Evolutionary conservation across 495 filamentous ascomycete genomes (phyloP), one percentile per base, ranked within the genome.

Genomic region (Daldinia loculata): DNA sequence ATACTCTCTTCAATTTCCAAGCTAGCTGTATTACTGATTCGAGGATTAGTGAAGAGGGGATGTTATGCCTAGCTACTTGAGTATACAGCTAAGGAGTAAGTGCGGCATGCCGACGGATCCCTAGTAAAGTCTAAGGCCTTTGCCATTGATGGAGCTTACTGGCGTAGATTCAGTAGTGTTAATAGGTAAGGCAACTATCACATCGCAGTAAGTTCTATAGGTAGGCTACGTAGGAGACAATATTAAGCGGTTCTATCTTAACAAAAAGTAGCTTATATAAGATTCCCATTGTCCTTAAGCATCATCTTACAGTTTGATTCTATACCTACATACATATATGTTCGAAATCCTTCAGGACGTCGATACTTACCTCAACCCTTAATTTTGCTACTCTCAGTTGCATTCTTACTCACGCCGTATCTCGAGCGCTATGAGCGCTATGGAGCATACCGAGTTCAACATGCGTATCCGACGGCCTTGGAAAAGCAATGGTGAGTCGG

Each of bases 361-460:
- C 9, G 26, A 26, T 39, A 19, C 6, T 43, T 8, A 9, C 24
- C 45, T 1, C 22, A 29, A 3, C 5, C 6, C 43, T 43, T 41
- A 15, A 59, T 41, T 29, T 30, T 14, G 15, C 6, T 22, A n/a
- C 12, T 38, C 24, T 39, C 34, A 15, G 9, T 12, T 26, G 9
- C n/a, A n/a, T 15, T 12, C 7, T 39, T 19, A 5, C 55, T 6
- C 22, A 15, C 8, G 34, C 52, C 27, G 24, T 41, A 63, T 27
- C 22, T 17, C 55, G 7, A 12, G 22, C 15, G 17, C 19, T 15
- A 72, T 68, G 7, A 12, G 22, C 15, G 17, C 19, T 15, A 72
- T 68, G 64, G 70, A 72, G 60, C 53, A 68, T 0, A 50, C 60
- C 29, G 48, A 65, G n/a, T 56, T 72, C 17, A 55, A 65, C 3